phyloP scores from a whole-genome alignment of 345 rosid species.

The Brassica nigra region DNA sequence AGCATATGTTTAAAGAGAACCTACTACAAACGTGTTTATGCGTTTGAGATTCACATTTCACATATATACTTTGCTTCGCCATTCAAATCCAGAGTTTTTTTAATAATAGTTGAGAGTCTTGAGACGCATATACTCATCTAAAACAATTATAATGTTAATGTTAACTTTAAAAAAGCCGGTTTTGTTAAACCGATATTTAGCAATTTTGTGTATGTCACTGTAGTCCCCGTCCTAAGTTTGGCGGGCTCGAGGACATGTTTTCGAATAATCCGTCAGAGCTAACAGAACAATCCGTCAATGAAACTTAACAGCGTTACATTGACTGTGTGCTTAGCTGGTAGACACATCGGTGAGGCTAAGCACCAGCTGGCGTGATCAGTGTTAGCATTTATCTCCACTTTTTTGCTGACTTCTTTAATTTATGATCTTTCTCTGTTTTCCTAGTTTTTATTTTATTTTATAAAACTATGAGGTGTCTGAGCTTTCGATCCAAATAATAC shows the following conservation, averaged over 20 bases:
- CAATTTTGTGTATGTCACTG: conserved; percentile 16
- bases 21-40: background rate
- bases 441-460: background rate
- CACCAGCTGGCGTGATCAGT: conserved; percentile 31
- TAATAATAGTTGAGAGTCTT: background rate
- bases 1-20: background rate
- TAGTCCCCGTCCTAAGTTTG: conserved; percentile 25
- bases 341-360: conserved; percentile 6
- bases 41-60: background rate
- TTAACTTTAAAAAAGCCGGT: background rate
- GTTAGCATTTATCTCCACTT: conserved; percentile 1
- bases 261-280: conserved; percentile 32
- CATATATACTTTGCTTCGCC: background rate
- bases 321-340: conserved; percentile 39
- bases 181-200: conserved; percentile 19
- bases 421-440: background rate
- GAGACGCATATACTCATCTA: background rate
- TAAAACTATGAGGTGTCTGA: background rate
- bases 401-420: background rate
- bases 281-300: conserved; percentile 28
- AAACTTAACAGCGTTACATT: conserved; percentile 21
- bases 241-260: conserved; percentile 30
- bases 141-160: no score
- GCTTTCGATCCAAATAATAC: no score
- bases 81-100: background rate